Percentiles rank a stretch among this genome's conserved stretches.
These are phyloP conservation scores for Leptographium flavum DNA, from an alignment of 2,329 filamentous ascomycete genomes.

Conservation along the genomic window DNA sequence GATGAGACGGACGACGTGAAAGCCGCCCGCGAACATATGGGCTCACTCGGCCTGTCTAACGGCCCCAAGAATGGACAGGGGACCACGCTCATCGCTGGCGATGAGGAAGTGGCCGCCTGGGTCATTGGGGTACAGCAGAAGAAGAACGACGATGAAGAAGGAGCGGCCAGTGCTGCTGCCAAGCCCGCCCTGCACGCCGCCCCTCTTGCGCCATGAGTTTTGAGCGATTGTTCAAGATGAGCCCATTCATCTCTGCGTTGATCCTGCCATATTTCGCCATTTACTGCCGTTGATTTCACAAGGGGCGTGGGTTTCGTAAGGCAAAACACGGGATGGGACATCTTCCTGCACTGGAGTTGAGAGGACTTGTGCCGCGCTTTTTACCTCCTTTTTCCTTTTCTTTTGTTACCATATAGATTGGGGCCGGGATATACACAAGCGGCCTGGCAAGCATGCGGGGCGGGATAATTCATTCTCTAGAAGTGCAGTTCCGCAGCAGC, in stretches of 20 bases:
- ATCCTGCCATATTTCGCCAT: constrained; percentile 1
- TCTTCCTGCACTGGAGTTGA: background rate
- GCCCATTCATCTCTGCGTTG: too few relatives aligned
- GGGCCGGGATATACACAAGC: constrained; percentile 1
- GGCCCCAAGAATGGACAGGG: constrained; percentile 19
- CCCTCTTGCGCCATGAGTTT: constrained; percentile 47
- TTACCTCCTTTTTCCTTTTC: background rate
- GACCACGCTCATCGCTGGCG: constrained; percentile 35
- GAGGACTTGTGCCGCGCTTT: background rate
- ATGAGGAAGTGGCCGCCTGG: constrained; percentile 79
- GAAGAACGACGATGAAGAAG: constrained; percentile 40
- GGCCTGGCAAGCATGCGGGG: background rate
- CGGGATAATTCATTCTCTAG: background rate
- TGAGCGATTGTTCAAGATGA: too few relatives aligned
- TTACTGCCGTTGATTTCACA: constrained; percentile 4
- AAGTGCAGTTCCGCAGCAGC: background rate
- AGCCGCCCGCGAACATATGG: too few relatives aligned
- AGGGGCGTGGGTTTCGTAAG: background rate
- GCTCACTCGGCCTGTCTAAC: constrained; percentile 23
- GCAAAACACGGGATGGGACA: background rate
- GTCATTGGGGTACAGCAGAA: constrained; percentile 57
- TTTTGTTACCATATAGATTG: constrained; percentile 3
- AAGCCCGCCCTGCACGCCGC: constrained; percentile 82
- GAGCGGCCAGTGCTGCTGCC: constrained; percentile 25
- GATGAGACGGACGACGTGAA: constrained; percentile 20